phyloP scores from a whole-genome alignment of 202 grass and related monocot species.

The Schoenoplectus tabernaemontani region DNA sequence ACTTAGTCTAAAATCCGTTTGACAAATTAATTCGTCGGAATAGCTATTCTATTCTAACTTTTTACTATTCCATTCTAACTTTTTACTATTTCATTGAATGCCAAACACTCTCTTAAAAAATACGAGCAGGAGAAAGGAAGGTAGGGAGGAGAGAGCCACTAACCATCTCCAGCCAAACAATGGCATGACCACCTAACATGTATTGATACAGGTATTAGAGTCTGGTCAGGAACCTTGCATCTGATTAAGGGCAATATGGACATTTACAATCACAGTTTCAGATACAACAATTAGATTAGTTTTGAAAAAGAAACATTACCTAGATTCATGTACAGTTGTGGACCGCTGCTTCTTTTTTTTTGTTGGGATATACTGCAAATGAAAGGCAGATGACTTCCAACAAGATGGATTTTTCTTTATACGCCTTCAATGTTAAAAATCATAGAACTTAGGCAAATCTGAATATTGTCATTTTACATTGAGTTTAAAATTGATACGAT shows the following conservation, averaged over 20 bases:
- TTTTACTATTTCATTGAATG: no score
- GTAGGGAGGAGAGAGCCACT: constrained; percentile 47
- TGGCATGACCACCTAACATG: constrained; percentile 40
- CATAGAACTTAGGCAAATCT: neutral
- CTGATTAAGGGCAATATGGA: neutral
- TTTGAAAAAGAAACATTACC: no score
- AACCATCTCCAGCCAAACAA: constrained; percentile 59
- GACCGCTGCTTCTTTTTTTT: neutral
- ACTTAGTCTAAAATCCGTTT: no score
- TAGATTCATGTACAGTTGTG: neutral
- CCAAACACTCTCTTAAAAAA: constrained; percentile 47
- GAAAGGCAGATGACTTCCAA: neutral
- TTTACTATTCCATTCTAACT: no score
- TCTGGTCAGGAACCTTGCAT: neutral
- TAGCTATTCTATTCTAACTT: no score
- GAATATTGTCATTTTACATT: neutral
- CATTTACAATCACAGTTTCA: neutral
- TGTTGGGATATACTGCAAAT: neutral
- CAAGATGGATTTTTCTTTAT: neutral
- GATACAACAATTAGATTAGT: neutral
- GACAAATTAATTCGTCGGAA: no score
- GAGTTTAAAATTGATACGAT: neutral
- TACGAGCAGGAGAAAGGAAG: constrained; percentile 54
- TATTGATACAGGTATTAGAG: neutral
- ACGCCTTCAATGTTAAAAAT: neutral